Evolutionary conservation across 2,329 filamentous ascomycete genomes (phyloP), one percentile per base, ranked within the genome.

Genomic region (Fusarium humuli): DNA sequence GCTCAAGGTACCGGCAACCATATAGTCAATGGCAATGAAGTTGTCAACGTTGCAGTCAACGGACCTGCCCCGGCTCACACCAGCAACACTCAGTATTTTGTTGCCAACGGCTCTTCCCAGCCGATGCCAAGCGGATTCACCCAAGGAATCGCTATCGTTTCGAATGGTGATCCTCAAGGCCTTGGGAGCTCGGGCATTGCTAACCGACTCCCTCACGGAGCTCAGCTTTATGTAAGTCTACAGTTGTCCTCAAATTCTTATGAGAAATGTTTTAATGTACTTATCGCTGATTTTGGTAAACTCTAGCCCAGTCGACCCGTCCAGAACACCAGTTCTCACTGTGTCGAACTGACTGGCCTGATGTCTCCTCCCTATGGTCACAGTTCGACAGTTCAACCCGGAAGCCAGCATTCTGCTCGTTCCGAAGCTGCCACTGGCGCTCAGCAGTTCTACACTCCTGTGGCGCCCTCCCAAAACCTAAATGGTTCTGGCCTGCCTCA

Each of bases 381-480:
- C n/a, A n/a, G 22, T 34, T 66, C 46, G 23, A 16, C 22, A 25
- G 25, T 44, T 27, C 70, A 67, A 23, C 22, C 41, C 16, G 45
- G 34, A 22, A 56, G 30, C 18, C 53, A 62, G 23, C 47, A 57
- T 18, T 53, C 53, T 37, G 25, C 27, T 40, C 20, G 42, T 16
- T 57, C 70, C 18, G 50, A 41, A 14, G 46, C 44, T 48, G 12
- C 29, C n/a, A 14, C 46, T 44, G 53, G 49, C 20, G 41, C 61
- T n/a, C 69, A 62, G 25, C 65, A 70, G 27, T 65, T 53, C 23
- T 67, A 60, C 30, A 63, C 65, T 14, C 54, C 62, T 23, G 53
- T 48, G 23, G 54, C 29, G 10, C 30, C 69, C 20, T 46, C 68
- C 7, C 61, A 59, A 37, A 57, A 45, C 29, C 59, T 48, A 3